phyloP scores from a whole-genome alignment of 768 basidiomycete genomes.

The Candolleomyces aberdarensis region DNA sequence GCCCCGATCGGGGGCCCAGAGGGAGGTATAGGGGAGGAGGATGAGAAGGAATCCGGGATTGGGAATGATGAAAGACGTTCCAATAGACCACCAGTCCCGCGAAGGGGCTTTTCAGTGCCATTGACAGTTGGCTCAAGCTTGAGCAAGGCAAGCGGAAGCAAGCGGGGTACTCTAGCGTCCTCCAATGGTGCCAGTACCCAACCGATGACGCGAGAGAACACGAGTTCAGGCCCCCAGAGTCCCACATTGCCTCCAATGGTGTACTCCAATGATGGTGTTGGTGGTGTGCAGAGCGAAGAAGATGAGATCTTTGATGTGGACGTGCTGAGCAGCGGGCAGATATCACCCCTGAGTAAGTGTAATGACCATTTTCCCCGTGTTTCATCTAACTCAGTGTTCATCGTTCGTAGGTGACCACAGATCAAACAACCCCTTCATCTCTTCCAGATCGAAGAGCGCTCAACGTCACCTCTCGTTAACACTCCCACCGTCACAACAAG shows the following conservation, averaged over 20 bases:
- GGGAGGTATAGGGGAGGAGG: no score
- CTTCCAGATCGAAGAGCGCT: constrained; percentile 5
- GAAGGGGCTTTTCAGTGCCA: not conserved
- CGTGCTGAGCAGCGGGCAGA: constrained; percentile 74
- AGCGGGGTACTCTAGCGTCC: not conserved
- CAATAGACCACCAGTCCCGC: no score
- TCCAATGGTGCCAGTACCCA: not conserved
- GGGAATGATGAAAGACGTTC: no score
- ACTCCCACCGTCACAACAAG: constrained; percentile 1
- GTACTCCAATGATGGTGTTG: constrained; percentile 1
- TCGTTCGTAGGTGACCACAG: constrained; percentile 24
- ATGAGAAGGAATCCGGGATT: no score
- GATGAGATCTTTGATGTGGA: constrained; percentile 47
- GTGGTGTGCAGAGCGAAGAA: constrained; percentile 24
- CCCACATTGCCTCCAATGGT: constrained; percentile 9
- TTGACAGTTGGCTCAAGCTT: not conserved
- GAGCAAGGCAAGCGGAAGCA: not conserved
- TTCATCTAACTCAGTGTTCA: constrained; percentile 9
- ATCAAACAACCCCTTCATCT: constrained; percentile 25
- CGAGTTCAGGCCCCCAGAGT: constrained; percentile 4
- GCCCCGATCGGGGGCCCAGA: not conserved
- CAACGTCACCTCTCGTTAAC: constrained; percentile 8
- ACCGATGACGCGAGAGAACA: not conserved
- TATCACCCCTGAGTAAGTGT: constrained; percentile 62
- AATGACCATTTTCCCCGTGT: constrained; percentile 4